A percentile compares a stretch with the other conserved stretches of the same genome.
These are phyloP conservation scores for Raphanus sativus DNA, from an alignment of 345 rosid genomes.

Conservation along the genomic window DNA sequence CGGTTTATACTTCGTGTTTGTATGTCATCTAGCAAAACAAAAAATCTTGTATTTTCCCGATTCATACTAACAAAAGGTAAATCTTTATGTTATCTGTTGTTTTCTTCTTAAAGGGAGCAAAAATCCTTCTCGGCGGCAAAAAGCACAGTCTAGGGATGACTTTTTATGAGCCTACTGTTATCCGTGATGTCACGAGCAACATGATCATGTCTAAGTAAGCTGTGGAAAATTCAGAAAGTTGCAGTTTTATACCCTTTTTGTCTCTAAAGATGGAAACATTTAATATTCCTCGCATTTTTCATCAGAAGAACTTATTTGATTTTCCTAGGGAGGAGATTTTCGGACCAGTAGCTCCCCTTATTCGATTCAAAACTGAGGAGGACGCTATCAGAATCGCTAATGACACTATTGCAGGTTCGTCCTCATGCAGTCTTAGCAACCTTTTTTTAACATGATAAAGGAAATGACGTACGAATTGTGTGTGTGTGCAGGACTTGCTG, in stretches of 20 bases:
- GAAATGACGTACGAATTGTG: background rate
- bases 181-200: slow-evolving; percentile 58
- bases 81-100: slow-evolving; percentile 11
- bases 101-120: slow-evolving; percentile 73
- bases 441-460: background rate
- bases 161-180: slow-evolving; percentile 91
- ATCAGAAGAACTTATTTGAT: slow-evolving; percentile 3
- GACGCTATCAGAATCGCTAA: slow-evolving; percentile 83
- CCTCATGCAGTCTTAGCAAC: slow-evolving; percentile 3
- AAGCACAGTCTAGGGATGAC: slow-evolving; percentile 90
- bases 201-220: slow-evolving; percentile 80
- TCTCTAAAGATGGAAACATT: slow-evolving; percentile 1
- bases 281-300: slow-evolving; percentile 9
- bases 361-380: slow-evolving; percentile 83
- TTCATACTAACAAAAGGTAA: slow-evolving; percentile 1
- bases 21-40: background rate
- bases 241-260: background rate
- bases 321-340: slow-evolving; percentile 79
- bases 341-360: slow-evolving; percentile 94
- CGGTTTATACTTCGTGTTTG: background rate
- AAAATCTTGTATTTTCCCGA: background rate
- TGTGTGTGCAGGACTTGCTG: slow-evolving; percentile 76
- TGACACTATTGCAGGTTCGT: slow-evolving; percentile 79
- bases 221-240: slow-evolving; percentile 6
- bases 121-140: slow-evolving; percentile 85